Base-by-base conservation (phyloP, 2,329 filamentous ascomycete genomes). In the Madurella fahalii region DNA sequence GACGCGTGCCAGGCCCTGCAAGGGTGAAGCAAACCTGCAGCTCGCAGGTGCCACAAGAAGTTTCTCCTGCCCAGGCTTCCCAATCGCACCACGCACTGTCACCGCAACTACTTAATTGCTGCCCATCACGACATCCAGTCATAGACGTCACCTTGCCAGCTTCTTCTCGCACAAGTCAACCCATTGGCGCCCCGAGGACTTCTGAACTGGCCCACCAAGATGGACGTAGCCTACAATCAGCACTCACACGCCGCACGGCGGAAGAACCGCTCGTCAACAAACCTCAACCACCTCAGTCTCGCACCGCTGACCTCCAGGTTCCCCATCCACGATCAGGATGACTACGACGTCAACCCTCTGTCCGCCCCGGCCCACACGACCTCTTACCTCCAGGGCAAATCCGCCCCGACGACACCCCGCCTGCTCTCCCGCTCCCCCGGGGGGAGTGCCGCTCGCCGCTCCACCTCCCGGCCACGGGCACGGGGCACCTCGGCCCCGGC, bases 261-360 rank as follows among this genome's bases (percentile, higher is more conserved):
- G 59, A 81, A 83, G 70, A 80, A 78, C 63, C 77, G 79, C 61
- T 84, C 83, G 18, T 76, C 76, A 30, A 80, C 77, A 47, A 84
- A 79, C 68, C 72, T 85, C 59, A 79, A 80, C 63, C 79, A 83
- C 62, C 76, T 85, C 56, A 77, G 80, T 13, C 81, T 86, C 55
- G 83, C 81, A n/a, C 84, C 84, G 30, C 71, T 87, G 52, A 86
- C 83, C 20, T 76, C 79, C 49, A 81, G 80, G 65, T 74, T 86
- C 9, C 82, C 83, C 41, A 71, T 85, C 54, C 72, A 76, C 57
- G 81, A 84, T 63, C 80, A 84, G 63, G 70, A 73, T 53, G 77
- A 81, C 48, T 73, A 77, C 60, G 65, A 77, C 32, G 65, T 67
- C 58, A 72, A 77, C 50, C 65, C 68, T 40, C 56, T 66, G 11